These are phyloP conservation scores for Penicillium alfredii DNA, from an alignment of 495 filamentous ascomycete genomes.

Conservation along the genomic window DNA sequence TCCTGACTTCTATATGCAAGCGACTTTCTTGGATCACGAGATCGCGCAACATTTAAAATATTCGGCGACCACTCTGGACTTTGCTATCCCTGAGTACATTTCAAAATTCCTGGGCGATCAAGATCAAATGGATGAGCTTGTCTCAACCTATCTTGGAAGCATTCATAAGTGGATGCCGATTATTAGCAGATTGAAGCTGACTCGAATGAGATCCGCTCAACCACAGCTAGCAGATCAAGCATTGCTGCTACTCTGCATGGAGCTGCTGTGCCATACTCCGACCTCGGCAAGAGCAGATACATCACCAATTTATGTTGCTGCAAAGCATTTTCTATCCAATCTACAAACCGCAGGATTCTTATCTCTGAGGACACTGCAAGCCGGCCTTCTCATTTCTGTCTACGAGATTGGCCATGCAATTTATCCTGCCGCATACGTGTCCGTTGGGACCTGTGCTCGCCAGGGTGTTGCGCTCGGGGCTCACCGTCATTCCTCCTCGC, in stretches of 20 bases:
- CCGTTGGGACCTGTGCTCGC: constrained; percentile 25
- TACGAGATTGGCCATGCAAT: constrained; percentile 30
- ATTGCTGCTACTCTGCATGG: not conserved
- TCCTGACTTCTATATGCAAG: not conserved
- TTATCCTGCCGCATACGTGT: constrained; percentile 27
- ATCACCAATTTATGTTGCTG: not conserved
- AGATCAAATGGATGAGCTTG: not conserved
- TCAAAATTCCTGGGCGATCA: not conserved
- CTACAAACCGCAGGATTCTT: not conserved
- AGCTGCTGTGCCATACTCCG: not conserved
- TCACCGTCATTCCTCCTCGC: constrained; percentile 13
- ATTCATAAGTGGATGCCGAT: not conserved
- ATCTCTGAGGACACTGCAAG: constrained; percentile 10
- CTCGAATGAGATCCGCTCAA: not conserved
- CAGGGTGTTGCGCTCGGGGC: constrained; percentile 39
- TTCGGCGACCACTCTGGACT: not conserved
- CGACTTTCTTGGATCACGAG: not conserved
- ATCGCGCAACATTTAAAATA: not conserved
- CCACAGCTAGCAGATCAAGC: not conserved
- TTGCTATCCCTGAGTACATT: not conserved
- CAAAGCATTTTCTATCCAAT: not conserved
- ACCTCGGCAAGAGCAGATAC: not conserved
- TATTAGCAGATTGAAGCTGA: not conserved
- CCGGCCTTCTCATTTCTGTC: constrained; percentile 22
- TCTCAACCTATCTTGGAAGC: not conserved